These are phyloP conservation scores for Taiozyma sp. DNA, from an alignment of 1,139 yeast species.

Conservation along the genomic window DNA sequence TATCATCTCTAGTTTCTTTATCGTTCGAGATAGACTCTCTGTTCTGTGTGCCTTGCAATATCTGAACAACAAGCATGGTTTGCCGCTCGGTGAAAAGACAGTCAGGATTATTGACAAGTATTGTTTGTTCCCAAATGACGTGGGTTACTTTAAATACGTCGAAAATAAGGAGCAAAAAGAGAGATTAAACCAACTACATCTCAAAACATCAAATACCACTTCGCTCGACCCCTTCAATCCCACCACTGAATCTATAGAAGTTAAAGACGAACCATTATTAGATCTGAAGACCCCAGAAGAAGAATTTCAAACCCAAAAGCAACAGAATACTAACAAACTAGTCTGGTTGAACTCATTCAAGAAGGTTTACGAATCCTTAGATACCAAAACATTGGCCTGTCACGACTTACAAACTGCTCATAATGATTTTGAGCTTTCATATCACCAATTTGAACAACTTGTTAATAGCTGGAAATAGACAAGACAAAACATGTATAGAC, in stretches of 20 bases:
- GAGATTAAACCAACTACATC: neutral
- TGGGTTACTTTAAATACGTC: neutral
- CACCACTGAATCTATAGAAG: neutral
- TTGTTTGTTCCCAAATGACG: neutral
- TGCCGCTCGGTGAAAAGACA: constrained; percentile 1
- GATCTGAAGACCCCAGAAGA: neutral
- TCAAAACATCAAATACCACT: neutral
- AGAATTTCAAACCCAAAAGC: neutral
- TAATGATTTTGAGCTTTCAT: neutral
- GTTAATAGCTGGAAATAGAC: neutral
- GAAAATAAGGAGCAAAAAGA: neutral
- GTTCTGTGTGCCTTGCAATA: constrained; percentile 10
- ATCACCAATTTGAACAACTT: neutral
- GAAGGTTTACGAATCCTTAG: neutral
- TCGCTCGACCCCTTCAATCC: constrained; percentile 4
- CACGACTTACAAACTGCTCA: neutral
- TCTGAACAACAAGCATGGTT: constrained; percentile 7
- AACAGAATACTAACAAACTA: neutral
- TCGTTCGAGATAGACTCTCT: constrained; percentile 1
- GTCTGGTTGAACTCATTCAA: neutral
- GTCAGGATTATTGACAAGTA: neutral
- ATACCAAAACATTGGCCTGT: neutral
- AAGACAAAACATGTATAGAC: neutral
- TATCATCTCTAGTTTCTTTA: constrained; percentile 11
- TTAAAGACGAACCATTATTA: neutral